phyloP scores from a whole-genome alignment of 805 yeast species.

The Sugiyamaella mastotermitis region DNA sequence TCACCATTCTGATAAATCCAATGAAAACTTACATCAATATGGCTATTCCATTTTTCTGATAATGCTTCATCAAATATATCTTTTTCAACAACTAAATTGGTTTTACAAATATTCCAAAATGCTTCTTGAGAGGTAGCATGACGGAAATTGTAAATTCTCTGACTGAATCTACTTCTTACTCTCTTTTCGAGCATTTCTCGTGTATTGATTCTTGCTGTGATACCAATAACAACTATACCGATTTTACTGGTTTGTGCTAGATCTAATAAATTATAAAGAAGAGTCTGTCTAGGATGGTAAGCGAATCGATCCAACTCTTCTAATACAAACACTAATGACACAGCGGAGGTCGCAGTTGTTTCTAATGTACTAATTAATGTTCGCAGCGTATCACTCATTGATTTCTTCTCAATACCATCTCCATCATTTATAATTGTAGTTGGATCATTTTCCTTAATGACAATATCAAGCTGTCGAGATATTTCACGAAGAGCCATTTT shows the following conservation, averaged over 20 bases:
- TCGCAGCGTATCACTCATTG: conserved; percentile 26
- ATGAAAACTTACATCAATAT: conserved; percentile 13
- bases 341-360: conserved; percentile 18
- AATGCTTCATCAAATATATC: conserved; percentile 1
- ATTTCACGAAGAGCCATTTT: conserved; percentile 75
- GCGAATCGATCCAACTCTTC: conserved; percentile 86
- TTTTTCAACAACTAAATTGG: conserved; percentile 33
- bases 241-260: conserved; percentile 64
- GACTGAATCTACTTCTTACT: conserved; percentile 84
- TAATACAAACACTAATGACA: conserved; percentile 68
- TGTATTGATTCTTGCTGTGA: conserved; percentile 67
- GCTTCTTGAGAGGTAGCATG: conserved; percentile 43
- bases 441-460: too few species aligned
- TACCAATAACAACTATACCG: conserved; percentile 78
- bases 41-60: conserved; percentile 18
- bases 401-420: conserved; percentile 24
- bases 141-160: conserved; percentile 58
- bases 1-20: neutral
- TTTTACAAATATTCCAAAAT: conserved; percentile 44
- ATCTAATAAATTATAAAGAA: conserved; percentile 83
- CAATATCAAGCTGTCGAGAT: conserved; percentile 72
- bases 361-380: conserved; percentile 25
- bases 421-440: conserved; percentile 9
- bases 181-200: conserved; percentile 84
- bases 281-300: conserved; percentile 64